Base-by-base conservation (phyloP, 306 rosid species). In the Rosa multiflora region DNA sequence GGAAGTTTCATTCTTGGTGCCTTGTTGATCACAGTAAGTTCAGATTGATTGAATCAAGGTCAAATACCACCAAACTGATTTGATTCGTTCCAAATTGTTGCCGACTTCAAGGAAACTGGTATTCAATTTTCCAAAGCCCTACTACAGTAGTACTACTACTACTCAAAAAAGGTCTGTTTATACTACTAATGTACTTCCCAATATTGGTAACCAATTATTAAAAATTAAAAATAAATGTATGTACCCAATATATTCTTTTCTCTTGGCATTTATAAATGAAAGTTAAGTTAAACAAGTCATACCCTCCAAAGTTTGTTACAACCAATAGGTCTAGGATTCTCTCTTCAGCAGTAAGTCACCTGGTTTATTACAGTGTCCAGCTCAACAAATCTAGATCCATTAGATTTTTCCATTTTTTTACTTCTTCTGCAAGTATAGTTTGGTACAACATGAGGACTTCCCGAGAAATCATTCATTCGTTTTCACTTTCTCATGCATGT, bases 291-390 rank as follows among this genome's bases (percentile, higher is more conserved):
- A 55, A 61, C 67, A 26, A 26, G 44, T 64, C 70, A 63, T 63
- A 9, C 66, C 72, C 72, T 67, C 15, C 51, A 67, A 20, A 73
- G 21, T 73, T 73, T 11, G 67, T 53, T 73, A 20, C 26, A 73
- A 53, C 49, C 17, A 73, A 6, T 12, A 53, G 20, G n/a, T 61
- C 39, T 61, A 23, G 67, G 8, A 35, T 21, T 32, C 49, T 73
- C 37, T 3, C 48, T 32, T 37, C 29, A 73, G n/a, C 76, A 53
- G 26, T 53, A 73, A 20, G 35, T 52, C 67, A 73, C 49, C 43
- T 73, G 63, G 48, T 37, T 73, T 6, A 11, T 20, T 10, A 55
- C 42, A 10, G 47, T 21, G 10, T n/a, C 73, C 40, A 21, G 21
- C n/a, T 37, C 1, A 35, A 6, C 67, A 23, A 3, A 39, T 7